Conservation (phyloP, 2,329 filamentous ascomycete genomes). For the Xylaria arbuscula region DNA sequence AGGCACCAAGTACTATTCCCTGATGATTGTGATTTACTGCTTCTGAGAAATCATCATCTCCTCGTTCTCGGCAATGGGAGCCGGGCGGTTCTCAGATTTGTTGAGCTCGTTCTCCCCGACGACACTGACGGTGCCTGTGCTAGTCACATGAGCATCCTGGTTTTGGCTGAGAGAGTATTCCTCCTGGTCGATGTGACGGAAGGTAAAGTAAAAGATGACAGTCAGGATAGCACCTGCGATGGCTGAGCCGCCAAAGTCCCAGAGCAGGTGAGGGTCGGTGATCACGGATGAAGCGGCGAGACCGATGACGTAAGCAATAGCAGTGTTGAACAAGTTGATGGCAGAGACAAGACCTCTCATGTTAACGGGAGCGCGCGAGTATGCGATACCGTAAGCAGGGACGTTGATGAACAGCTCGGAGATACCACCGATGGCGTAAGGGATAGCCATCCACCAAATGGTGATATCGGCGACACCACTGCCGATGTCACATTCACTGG, state of each 20-base stretch:
- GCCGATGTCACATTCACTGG: slow-evolving; percentile 52
- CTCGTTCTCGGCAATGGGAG: slow-evolving; percentile 50
- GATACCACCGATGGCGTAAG: slow-evolving; percentile 63
- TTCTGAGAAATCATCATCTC: slow-evolving; percentile 53
- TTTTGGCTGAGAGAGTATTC: slow-evolving; percentile 57
- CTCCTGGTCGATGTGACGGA: slow-evolving; percentile 60
- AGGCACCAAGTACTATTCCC: slow-evolving; percentile 18
- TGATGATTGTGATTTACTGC: slow-evolving; percentile 42
- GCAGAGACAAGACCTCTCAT: slow-evolving; percentile 64
- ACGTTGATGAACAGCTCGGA: slow-evolving; percentile 64
- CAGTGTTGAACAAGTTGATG: slow-evolving; percentile 60
- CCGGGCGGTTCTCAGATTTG: slow-evolving; percentile 46
- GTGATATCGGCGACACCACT: slow-evolving; percentile 57
- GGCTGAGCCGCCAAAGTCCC: slow-evolving; percentile 61
- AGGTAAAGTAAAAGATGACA: slow-evolving; percentile 59
- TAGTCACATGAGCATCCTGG: slow-evolving; percentile 51
- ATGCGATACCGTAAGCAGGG: slow-evolving; percentile 63
- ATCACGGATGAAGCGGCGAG: slow-evolving; percentile 59
- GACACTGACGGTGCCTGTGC: slow-evolving; percentile 54
- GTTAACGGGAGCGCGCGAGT: slow-evolving; percentile 61
- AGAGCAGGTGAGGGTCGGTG: slow-evolving; percentile 61
- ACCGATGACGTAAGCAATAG: slow-evolving; percentile 59
- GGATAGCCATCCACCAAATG: slow-evolving; percentile 68
- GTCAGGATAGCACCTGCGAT: slow-evolving; percentile 59
- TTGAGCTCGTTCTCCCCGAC: slow-evolving; percentile 58